These are phyloP conservation scores for Xerocomus spinulosus DNA, from an alignment of 768 basidiomycete genomes.

Conservation along the genomic window DNA sequence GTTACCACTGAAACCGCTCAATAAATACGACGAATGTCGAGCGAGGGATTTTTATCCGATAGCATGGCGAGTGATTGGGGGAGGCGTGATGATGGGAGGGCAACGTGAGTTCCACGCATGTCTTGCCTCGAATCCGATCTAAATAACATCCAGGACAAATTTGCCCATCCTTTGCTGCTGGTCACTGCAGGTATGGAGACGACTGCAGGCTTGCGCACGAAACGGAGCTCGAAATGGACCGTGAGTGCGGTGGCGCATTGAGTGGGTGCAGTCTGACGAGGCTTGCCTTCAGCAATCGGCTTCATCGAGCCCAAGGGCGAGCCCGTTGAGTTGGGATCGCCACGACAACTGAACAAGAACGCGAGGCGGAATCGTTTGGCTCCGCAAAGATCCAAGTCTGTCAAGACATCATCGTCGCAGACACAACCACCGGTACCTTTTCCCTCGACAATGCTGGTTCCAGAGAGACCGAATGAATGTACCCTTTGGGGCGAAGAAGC, in stretches of 20 bases:
- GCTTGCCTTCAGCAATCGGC: slow-evolving; percentile 8
- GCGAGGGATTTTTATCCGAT: slow-evolving; percentile 58
- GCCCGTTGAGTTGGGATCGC: background rate
- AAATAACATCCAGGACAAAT: slow-evolving; percentile 17
- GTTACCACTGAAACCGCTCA: slow-evolving; percentile 27
- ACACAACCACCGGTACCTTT: background rate
- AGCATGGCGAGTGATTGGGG: slow-evolving; percentile 73
- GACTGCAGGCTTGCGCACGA: slow-evolving; percentile 30
- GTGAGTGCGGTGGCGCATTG: slow-evolving; percentile 13
- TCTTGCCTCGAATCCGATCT: background rate
- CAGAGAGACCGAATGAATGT: background rate
- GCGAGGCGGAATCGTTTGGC: slow-evolving; percentile 8
- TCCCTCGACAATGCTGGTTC: background rate
- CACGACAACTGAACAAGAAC: background rate
- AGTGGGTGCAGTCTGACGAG: background rate
- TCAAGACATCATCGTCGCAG: slow-evolving; percentile 4
- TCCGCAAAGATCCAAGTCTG: slow-evolving; percentile 5
- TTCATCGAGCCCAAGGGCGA: slow-evolving; percentile 13
- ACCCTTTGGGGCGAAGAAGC: background rate
- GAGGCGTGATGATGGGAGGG: slow-evolving; percentile 65
- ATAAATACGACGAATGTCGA: slow-evolving; percentile 33
- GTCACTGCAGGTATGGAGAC: slow-evolving; percentile 24
- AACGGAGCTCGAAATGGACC: slow-evolving; percentile 19
- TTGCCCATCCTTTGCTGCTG: slow-evolving; percentile 22
- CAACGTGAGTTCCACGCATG: slow-evolving; percentile 18